Conservation (phyloP, 352 stramenopile genomes). For the Detonula confervacea region DNA sequence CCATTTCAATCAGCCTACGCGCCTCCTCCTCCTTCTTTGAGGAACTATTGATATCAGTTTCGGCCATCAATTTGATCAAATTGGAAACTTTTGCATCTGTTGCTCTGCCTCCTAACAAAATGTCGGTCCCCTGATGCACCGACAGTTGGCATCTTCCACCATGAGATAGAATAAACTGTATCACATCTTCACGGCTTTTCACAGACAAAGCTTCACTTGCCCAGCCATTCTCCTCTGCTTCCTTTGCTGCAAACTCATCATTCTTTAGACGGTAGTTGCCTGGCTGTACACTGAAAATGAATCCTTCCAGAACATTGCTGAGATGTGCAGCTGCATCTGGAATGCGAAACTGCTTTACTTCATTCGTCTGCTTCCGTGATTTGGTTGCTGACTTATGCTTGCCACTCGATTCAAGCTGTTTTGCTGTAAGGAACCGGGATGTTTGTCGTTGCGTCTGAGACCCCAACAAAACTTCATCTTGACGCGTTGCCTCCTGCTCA, state of each 20-base stretch:
- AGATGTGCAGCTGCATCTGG: conserved; percentile 31
- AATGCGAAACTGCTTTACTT: conserved; percentile 52
- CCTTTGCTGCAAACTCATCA: conserved; percentile 57
- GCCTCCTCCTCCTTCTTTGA: conserved; percentile 41
- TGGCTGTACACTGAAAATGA: conserved; percentile 69
- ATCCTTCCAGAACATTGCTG: conserved; percentile 51
- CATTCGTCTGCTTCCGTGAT: conserved; percentile 27
- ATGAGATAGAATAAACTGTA: conserved; percentile 74
- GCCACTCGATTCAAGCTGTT: conserved; percentile 37
- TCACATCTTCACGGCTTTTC: conserved; percentile 62
- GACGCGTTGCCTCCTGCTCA: conserved; percentile 48
- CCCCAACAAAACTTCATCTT: conserved; percentile 48
- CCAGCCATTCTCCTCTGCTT: conserved; percentile 70
- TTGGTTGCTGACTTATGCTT: conserved; percentile 34
- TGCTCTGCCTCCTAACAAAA: conserved; percentile 61
- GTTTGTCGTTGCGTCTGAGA: conserved; percentile 18
- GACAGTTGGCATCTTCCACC: conserved; percentile 62
- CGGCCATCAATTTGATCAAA: conserved; percentile 30
- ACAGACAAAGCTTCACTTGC: conserved; percentile 55
- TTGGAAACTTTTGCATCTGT: conserved; percentile 66
- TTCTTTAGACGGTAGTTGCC: conserved; percentile 71
- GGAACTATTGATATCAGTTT: conserved; percentile 31
- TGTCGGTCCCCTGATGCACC: conserved; percentile 35
- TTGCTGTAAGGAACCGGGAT: conserved; percentile 52
- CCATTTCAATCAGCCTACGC: conserved; percentile 53